phyloP scores from a whole-genome alignment of 192 early-diverging fungal species.

The Dissophora globulifera region DNA sequence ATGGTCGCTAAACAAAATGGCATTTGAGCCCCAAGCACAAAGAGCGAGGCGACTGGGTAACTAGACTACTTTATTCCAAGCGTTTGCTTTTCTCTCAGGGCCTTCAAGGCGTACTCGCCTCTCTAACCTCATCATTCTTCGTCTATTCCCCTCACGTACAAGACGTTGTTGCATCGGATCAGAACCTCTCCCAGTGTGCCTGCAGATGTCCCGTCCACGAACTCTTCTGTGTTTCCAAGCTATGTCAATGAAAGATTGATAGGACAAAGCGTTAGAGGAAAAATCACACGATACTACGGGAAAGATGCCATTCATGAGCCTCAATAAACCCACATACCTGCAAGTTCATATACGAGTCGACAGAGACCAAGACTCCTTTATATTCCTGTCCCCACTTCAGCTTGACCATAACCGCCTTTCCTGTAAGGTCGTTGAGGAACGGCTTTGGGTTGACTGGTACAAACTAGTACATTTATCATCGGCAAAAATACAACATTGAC shows the following conservation, averaged over 20 bases:
- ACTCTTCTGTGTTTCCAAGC: constrained; percentile 95
- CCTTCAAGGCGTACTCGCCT: too few relatives aligned
- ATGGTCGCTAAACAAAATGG: too few relatives aligned
- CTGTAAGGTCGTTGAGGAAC: constrained; percentile 92
- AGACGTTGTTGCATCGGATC: constrained; percentile 90
- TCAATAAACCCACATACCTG: too few relatives aligned
- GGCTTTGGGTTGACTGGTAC: constrained; percentile 97
- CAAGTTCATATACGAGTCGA: constrained; percentile 99
- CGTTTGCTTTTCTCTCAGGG: too few relatives aligned
- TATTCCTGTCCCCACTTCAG: constrained; percentile 99
- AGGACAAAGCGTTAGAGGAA: too few relatives aligned
- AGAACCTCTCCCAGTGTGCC: constrained; percentile 93
- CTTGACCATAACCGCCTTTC: constrained; percentile 91
- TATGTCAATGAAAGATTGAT: constrained; percentile 53
- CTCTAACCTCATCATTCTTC: too few relatives aligned
- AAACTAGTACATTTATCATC: constrained; percentile 71
- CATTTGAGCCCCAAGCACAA: too few relatives aligned
- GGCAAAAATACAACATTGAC: too few relatives aligned
- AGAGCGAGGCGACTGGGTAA: too few relatives aligned
- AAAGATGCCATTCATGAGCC: too few relatives aligned
- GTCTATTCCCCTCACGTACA: constrained; percentile 80
- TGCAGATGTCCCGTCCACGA: constrained; percentile 88
- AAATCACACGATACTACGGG: too few relatives aligned
- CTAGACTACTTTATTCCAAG: too few relatives aligned
- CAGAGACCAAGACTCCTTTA: constrained; percentile 88